Percentiles rank a stretch among this genome's conserved stretches.
phyloP scores from a whole-genome alignment of 345 rosid genomes.

The Sisymbrium irio region DNA sequence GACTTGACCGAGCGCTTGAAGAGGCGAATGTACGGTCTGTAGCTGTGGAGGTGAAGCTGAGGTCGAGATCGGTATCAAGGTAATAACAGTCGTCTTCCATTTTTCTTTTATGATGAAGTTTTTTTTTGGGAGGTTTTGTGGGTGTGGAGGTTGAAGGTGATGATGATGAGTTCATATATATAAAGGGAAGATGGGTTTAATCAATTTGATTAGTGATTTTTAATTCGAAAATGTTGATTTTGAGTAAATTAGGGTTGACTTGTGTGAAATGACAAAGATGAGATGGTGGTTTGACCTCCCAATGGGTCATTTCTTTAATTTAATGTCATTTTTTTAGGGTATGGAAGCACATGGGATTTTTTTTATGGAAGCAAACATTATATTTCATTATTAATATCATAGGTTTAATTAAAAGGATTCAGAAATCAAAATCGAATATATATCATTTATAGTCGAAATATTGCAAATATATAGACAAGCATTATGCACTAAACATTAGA shows the following conservation, averaged over 20 bases:
- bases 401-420: background rate
- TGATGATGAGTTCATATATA: background rate
- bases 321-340: slow-evolving; percentile 9
- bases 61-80: slow-evolving; percentile 52
- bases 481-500: background rate
- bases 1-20: slow-evolving; percentile 62
- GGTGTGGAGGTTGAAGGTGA: background rate
- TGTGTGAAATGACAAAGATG: slow-evolving; percentile 24
- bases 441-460: background rate
- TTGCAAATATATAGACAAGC: background rate
- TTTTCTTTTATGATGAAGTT: background rate
- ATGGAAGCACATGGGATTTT: background rate
- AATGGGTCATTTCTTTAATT: background rate
- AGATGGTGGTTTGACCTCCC: slow-evolving; percentile 29
- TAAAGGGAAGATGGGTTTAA: background rate
- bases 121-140: background rate
- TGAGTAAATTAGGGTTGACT: slow-evolving; percentile 32
- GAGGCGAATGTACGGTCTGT: slow-evolving; percentile 55
- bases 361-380: background rate
- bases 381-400: background rate
- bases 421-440: background rate
- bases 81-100: slow-evolving; percentile 44
- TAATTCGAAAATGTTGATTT: background rate
- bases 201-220: slow-evolving; percentile 1
- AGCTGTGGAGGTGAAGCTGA: slow-evolving; percentile 60